Evolutionary conservation across 495 filamentous ascomycete genomes (phyloP).

Genomic region (Patellaria atrata): DNA sequence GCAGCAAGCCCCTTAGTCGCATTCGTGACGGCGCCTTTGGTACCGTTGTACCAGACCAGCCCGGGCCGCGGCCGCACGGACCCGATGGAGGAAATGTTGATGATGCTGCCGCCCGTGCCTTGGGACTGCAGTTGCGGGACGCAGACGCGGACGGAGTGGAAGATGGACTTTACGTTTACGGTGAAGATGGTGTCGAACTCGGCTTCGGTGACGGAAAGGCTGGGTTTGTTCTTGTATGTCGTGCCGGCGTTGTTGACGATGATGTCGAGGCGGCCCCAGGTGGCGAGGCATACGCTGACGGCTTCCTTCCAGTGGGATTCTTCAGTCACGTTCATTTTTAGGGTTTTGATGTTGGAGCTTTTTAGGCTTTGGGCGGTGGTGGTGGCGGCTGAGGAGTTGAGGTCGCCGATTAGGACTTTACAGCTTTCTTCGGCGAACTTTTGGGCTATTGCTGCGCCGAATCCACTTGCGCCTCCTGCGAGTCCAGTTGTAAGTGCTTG

Average conservation of each 20-base stretch:
- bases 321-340: constrained; percentile 23
- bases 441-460: constrained; percentile 21
- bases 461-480: constrained; percentile 21
- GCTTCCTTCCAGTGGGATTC: constrained; percentile 19
- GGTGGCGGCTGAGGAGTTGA: constrained; percentile 16
- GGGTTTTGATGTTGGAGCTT: constrained; percentile 13
- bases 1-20: constrained; percentile 52
- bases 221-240: constrained; percentile 53
- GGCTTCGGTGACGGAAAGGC: constrained; percentile 46
- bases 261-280: constrained; percentile 22
- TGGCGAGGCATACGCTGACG: constrained; percentile 13
- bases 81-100: constrained; percentile 54
- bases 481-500: constrained; percentile 1
- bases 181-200: constrained; percentile 54
- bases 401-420: constrained; percentile 22
- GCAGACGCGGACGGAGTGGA: constrained; percentile 36
- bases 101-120: constrained; percentile 43
- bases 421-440: constrained; percentile 20
- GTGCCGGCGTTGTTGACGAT: constrained; percentile 53
- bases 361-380: constrained; percentile 11
- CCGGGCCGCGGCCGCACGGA: constrained; percentile 49
- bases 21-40: constrained; percentile 51
- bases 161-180: constrained; percentile 53
- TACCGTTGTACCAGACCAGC: constrained; percentile 57
- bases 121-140: constrained; percentile 42